Base-by-base conservation (phyloP, 805 yeast species). In the Wickerhamiella sorbophila region DNA sequence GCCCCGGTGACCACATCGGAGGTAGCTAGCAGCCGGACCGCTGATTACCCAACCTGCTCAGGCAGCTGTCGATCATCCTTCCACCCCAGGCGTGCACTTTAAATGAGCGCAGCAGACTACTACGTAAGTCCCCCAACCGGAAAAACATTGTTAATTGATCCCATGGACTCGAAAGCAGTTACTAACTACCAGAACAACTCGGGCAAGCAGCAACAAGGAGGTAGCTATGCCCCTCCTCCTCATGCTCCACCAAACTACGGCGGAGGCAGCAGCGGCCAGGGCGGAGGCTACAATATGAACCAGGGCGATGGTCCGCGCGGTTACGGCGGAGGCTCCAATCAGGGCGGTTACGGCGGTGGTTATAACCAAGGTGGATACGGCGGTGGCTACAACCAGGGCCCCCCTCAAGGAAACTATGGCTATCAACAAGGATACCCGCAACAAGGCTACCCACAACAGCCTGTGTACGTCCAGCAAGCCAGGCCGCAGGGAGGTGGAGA, bases 401-500 rank as follows among this genome's bases (percentile, higher is more conserved):
- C 29, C 29, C 29, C 29, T 8, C 29, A 6, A 12, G 29, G 29
- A 6, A 24, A 24, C 12, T 24, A 24, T 24, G 29, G 29, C 29
- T n/a, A n/a, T n/a, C n/a, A n/a, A n/a, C n/a, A n/a, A n/a, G 29
- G 29, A 6, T 50, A 51, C 40, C 51, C 50, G 36, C 62, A 59
- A 51, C 62, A 53, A 46, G n/a, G n/a, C n/a, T n/a, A n/a, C n/a
- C n/a, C n/a, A n/a, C n/a, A n/a, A n/a, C 62, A 57, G 54, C 62
- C 62, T 8, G 57, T 56, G 17, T 59, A 60, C 41, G 62, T 55
- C 10, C 62, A 58, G 44, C 55, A 53, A 45, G 56, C 52, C 44
- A 57, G 48, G 34, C 56, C 40, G 19, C 47, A 49, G 40, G 44
- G 16, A 38, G 46, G 36, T 37, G 44, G 29, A 49, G 51, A 16